Base-by-base conservation (phyloP, 1,284 basidiomycete genomes). In the Xerocomus amazonicus region DNA sequence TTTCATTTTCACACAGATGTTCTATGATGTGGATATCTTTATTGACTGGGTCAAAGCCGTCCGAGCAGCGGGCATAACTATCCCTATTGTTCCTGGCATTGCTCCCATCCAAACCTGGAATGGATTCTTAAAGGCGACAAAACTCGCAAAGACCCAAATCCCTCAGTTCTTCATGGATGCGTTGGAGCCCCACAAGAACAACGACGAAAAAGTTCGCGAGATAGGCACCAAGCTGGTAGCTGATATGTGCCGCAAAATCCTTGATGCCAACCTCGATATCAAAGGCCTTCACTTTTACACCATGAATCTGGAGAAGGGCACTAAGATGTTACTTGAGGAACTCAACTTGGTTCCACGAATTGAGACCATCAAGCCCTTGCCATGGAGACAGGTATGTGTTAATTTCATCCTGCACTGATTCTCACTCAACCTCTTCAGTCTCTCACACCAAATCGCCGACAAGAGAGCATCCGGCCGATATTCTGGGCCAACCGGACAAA, bases 81-180 rank as follows among this genome's bases (percentile, higher is more conserved):
- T 96, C 23, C 96, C 97, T 14, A 94, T 99, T 65, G 85, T 99
- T 6, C 97, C 97, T 19, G 92, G 92, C 35, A 90, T 99, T 62
- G 95, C 94, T 72, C 96, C 96, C 6, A 95, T 99, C 56, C 96
- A 99, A 71, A 97, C 92, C 33, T 98, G 93, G 87, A 94, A 95
- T 59, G 95, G 94, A 26, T 98, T 98, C 73, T 80, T 88, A 69
- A 90, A 92, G 48, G 92, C 95, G 56, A 95, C 95, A 7, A 87
- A 80, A 59, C 78, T 98, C 37, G 92, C 96, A 47, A 84, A 87
- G 59, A 96, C 85, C 19, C 65, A 81, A 26, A 92, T 99, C 28
- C 96, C 97, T 0, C 81, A 86, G 59, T 72, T 70, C 51, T 89
- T 95, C 68, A 72, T 89, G 67, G 87, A 94, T 52, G 83, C 77